phyloP scores from a whole-genome alignment of 2,329 filamentous ascomycete species.

The Thyridium curvatum region DNA sequence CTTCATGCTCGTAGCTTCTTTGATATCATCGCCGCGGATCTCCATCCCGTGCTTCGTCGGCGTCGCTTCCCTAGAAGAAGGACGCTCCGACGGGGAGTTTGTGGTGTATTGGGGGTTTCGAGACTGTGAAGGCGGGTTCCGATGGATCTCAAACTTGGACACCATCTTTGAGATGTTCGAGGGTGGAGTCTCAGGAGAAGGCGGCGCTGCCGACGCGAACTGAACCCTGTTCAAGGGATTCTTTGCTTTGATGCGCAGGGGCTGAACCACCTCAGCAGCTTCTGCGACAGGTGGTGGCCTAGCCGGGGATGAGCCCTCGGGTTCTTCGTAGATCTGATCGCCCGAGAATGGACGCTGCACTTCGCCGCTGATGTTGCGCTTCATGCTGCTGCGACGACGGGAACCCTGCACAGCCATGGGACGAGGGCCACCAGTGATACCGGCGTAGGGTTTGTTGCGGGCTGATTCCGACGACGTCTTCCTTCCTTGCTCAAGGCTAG shows the following conservation, averaged over 20 bases:
- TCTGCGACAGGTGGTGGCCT: conserved; percentile 12
- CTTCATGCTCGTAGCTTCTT: conserved; percentile 83
- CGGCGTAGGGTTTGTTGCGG: no score
- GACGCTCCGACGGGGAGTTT: conserved; percentile 41
- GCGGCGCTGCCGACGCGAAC: conserved; percentile 38
- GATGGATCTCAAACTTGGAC: conserved; percentile 60
- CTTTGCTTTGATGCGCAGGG: conserved; percentile 52
- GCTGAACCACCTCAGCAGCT: conserved; percentile 22
- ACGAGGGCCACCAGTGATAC: conserved; percentile 27
- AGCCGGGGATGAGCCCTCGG: conserved; percentile 40
- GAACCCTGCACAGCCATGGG: conserved; percentile 18
- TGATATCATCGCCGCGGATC: conserved; percentile 80
- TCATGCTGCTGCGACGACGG: conserved; percentile 58
- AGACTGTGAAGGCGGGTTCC: conserved; percentile 77
- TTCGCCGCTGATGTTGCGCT: conserved; percentile 65
- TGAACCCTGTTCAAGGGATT: conserved; percentile 61
- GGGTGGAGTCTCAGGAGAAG: conserved; percentile 21
- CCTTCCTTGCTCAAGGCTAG: no score
- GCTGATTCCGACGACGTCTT: no score
- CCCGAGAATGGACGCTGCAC: conserved; percentile 62
- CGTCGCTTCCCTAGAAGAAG: no score
- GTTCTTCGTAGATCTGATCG: conserved; percentile 87
- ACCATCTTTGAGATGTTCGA: conserved; percentile 26
- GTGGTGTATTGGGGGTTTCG: conserved; percentile 73
- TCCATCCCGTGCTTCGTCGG: conserved; percentile 74